Evolutionary conservation across 139 green algal species (phyloP).

Genomic region (Monoraphidium neglectum): DNA sequence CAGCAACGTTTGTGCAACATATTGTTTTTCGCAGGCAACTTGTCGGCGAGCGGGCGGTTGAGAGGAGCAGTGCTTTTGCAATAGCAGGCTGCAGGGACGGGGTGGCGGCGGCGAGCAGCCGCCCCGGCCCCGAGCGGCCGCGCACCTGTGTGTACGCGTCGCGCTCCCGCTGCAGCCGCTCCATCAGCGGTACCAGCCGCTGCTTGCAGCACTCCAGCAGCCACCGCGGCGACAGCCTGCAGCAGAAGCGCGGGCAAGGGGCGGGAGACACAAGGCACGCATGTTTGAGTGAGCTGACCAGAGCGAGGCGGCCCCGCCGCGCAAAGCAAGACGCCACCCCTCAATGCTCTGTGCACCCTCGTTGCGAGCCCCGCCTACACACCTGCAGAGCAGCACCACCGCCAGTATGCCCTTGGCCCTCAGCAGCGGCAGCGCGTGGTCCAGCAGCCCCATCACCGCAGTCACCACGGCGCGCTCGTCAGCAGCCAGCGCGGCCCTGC

Average conservation of each 20-base stretch:
- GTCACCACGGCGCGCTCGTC: slow-evolving; percentile 61
- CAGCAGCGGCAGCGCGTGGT: slow-evolving; percentile 63
- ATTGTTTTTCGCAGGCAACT: too few relatives aligned
- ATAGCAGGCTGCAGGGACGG: too few relatives aligned
- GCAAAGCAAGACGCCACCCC: too few relatives aligned
- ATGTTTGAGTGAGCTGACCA: too few relatives aligned
- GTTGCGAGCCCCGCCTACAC: neutral
- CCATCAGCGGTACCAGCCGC: slow-evolving; percentile 57
- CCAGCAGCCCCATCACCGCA: slow-evolving; percentile 61
- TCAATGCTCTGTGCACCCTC: too few relatives aligned
- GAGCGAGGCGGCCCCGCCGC: too few relatives aligned
- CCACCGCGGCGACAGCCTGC: slow-evolving; percentile 49
- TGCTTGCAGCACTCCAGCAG: slow-evolving; percentile 64
- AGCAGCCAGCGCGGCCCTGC: slow-evolving; percentile 9
- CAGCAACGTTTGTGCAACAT: too few relatives aligned
- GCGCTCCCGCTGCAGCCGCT: slow-evolving; percentile 65
- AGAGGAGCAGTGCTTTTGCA: too few relatives aligned
- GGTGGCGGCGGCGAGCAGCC: too few relatives aligned
- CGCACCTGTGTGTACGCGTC: slow-evolving; percentile 57
- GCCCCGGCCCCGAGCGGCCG: neutral
- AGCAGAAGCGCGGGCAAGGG: neutral
- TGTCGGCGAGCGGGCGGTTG: too few relatives aligned
- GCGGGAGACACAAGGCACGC: too few relatives aligned
- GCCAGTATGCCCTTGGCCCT: slow-evolving; percentile 69
- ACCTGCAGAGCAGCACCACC: slow-evolving; percentile 59